Percentiles rank a stretch among this genome's conserved stretches.
These are phyloP conservation scores for Entamoeba histolytica DNA, from an alignment of 208 protist species.

Conservation along the genomic window DNA sequence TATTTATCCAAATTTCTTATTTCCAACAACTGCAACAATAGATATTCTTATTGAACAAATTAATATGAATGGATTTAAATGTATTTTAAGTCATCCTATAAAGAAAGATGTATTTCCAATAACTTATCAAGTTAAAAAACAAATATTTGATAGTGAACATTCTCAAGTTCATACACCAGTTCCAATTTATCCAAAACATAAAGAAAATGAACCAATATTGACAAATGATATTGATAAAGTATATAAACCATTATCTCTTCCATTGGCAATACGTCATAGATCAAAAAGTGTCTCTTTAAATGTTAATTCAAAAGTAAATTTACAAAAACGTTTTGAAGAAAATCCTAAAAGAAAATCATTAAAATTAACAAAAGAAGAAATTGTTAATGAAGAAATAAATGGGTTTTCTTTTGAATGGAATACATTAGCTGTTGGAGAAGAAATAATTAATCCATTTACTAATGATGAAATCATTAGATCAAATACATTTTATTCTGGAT, in stretches of 20 bases:
- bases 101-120: background rate
- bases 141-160: background rate
- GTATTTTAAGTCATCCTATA: background rate
- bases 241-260: background rate
- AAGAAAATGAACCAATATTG: background rate
- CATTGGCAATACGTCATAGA: background rate
- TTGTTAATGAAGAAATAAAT: background rate
- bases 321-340: background rate
- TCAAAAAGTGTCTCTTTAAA: background rate
- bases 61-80: background rate
- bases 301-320: background rate
- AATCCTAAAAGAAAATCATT: background rate
- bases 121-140: background rate
- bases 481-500: background rate
- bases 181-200: background rate
- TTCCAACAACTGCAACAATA: background rate
- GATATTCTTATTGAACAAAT: background rate
- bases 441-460: background rate
- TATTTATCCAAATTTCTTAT: background rate
- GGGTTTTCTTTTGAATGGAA: background rate
- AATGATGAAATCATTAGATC: background rate
- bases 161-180: background rate
- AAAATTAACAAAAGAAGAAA: background rate
- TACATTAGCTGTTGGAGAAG: background rate
- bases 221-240: background rate